phyloP scores from a whole-genome alignment of 2,329 filamentous ascomycete species.

The Taxawa tesnikishii region DNA sequence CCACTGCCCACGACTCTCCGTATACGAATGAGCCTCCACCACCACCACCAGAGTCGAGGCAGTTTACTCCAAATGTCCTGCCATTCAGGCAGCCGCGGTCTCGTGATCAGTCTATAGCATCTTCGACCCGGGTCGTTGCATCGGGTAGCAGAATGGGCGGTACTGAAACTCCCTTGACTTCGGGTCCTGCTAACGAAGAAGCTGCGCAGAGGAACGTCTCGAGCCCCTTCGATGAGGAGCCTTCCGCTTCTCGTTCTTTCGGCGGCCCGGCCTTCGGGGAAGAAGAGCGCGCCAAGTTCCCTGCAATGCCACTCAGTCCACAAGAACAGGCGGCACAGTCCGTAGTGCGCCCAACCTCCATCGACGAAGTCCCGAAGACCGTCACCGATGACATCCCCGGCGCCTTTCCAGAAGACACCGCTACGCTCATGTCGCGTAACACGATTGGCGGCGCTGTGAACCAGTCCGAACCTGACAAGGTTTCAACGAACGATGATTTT shows the following conservation, averaged over 20 bases:
- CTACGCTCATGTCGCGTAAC: slow-evolving; percentile 24
- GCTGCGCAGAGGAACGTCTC: slow-evolving; percentile 2
- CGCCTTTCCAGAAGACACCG: slow-evolving; percentile 30
- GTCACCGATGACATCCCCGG: slow-evolving; percentile 32
- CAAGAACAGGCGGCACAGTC: too few species aligned
- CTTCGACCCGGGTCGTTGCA: slow-evolving; percentile 38
- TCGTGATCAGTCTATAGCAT: slow-evolving; percentile 56
- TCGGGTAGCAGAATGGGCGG: slow-evolving; percentile 17
- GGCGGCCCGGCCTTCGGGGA: background rate
- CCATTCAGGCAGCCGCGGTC: slow-evolving; percentile 49
- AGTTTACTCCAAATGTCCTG: slow-evolving; percentile 65
- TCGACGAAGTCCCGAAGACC: too few species aligned
- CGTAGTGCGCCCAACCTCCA: too few species aligned
- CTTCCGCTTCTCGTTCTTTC: background rate
- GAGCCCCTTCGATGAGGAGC: slow-evolving; percentile 4
- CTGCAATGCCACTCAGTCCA: too few species aligned
- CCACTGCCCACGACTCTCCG: slow-evolving; percentile 40
- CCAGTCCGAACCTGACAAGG: background rate
- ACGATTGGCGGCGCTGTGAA: too few species aligned
- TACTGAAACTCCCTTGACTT: too few species aligned
- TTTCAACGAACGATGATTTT: slow-evolving; percentile 66
- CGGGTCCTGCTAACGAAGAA: too few species aligned
- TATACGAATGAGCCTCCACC: slow-evolving; percentile 47
- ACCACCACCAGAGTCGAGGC: slow-evolving; percentile 60
- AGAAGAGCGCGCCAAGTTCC: slow-evolving; percentile 3